Evolutionary conservation across 306 rosid genomes (phyloP).

Genomic region (Boehmeria nivea): DNA sequence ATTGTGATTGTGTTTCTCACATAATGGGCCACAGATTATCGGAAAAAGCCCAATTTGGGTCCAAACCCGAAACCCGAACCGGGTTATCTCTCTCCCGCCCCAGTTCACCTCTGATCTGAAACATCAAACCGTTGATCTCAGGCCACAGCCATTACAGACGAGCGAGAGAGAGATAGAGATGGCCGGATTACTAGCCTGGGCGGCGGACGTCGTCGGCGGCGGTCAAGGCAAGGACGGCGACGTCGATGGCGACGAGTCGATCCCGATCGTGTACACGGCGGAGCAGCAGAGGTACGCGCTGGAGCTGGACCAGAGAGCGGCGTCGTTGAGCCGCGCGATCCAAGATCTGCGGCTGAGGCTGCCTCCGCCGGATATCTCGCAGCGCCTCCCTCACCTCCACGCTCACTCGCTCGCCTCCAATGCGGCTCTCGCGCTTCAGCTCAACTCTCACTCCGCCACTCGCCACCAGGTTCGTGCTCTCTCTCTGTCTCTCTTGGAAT

Average conservation of each 20-base stretch:
- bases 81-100: background rate
- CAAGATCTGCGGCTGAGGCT: slow-evolving; percentile 78
- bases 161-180: slow-evolving; percentile 14
- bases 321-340: slow-evolving; percentile 64
- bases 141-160: too few species aligned
- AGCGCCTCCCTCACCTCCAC: slow-evolving; percentile 91
- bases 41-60: slow-evolving; percentile 3
- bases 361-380: slow-evolving; percentile 85
- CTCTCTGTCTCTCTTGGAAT: background rate
- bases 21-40: too few species aligned
- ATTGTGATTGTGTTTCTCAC: too few species aligned
- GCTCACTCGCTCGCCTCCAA: slow-evolving; percentile 91
- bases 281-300: slow-evolving; percentile 57
- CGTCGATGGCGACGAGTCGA: slow-evolving; percentile 27
- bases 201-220: slow-evolving; percentile 83
- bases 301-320: slow-evolving; percentile 53
- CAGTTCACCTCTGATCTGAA: background rate
- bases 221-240: slow-evolving; percentile 39
- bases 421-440: slow-evolving; percentile 59
- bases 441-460: slow-evolving; percentile 51
- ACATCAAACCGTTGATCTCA: background rate
- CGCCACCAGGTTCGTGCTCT: slow-evolving; percentile 54
- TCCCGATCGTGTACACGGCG: slow-evolving; percentile 54
- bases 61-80: background rate
- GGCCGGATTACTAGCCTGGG: slow-evolving; percentile 98